Percentiles rank a stretch among this genome's conserved stretches.
These are phyloP conservation scores for Boletus huronensis DNA, from an alignment of 768 basidiomycete species.

Conservation along the genomic window DNA sequence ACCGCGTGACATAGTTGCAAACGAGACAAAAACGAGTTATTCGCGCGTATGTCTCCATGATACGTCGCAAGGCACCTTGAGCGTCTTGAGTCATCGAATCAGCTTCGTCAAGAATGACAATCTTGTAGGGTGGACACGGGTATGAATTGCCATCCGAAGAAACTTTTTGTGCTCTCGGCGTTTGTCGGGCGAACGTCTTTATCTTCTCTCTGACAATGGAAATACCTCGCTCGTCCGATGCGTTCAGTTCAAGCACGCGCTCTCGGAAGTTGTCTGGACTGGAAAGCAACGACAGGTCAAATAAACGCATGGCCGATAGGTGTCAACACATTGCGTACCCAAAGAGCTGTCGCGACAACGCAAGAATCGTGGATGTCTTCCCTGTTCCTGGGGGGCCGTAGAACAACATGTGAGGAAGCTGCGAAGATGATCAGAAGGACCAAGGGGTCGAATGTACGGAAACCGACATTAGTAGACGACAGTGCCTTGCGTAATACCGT, in stretches of 20 bases:
- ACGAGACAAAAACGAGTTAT: conserved; percentile 98
- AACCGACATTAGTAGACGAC: conserved; percentile 82
- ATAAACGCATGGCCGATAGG: not conserved
- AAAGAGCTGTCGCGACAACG: conserved; percentile 88
- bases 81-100: conserved; percentile 99
- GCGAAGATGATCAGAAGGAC: conserved; percentile 15
- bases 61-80: conserved; percentile 92
- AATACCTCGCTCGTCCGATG: conserved; percentile 98
- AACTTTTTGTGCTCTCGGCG: conserved; percentile 71
- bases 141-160: conserved; percentile 81
- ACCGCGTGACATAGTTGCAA: conserved; percentile 99
- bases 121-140: conserved; percentile 97
- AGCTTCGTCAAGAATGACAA: conserved; percentile 97
- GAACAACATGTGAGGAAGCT: conserved; percentile 99
- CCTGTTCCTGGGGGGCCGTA: conserved; percentile 99
- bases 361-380: conserved; percentile 97
- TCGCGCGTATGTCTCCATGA: conserved; percentile 98
- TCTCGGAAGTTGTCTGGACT: conserved; percentile 94
- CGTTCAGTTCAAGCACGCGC: conserved; percentile 94
- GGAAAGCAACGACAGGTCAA: not conserved
- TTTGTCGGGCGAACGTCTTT: conserved; percentile 95
- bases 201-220: conserved; percentile 96
- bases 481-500: conserved; percentile 89
- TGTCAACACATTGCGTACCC: conserved; percentile 52
- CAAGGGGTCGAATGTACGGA: not conserved